phyloP scores from a whole-genome alignment of 345 rosid species.

The Angophora floribunda region DNA sequence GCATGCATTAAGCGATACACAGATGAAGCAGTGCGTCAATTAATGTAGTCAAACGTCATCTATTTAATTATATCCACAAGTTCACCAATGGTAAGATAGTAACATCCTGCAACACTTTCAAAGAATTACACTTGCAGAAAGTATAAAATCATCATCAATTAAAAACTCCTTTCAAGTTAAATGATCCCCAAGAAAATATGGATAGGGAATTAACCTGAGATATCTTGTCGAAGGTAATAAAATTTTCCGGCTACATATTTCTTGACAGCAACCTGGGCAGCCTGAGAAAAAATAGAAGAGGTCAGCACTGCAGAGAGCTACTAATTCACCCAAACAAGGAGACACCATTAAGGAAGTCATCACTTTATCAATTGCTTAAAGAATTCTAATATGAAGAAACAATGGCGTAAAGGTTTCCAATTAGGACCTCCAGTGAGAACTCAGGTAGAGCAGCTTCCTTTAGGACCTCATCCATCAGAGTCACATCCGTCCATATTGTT shows the following conservation, averaged over 20 bases:
- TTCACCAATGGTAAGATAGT: neutral
- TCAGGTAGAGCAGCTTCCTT: conserved; percentile 72
- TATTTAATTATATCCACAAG: neutral
- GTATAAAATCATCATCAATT: neutral
- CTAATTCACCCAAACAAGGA: conserved; percentile 6
- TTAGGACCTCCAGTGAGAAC: conserved; percentile 56
- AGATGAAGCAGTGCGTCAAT: neutral
- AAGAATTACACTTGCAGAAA: neutral
- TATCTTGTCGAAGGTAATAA: conserved; percentile 64
- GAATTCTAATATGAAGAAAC: neutral
- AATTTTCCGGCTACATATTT: conserved; percentile 53
- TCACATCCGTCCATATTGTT: conserved; percentile 81
- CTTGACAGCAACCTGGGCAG: conserved; percentile 58
- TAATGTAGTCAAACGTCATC: neutral
- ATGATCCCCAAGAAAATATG: neutral
- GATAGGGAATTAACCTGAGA: conserved; percentile 52
- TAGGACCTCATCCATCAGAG: conserved; percentile 74
- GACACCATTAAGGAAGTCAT: neutral
- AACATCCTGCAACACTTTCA: neutral
- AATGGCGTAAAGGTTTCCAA: neutral
- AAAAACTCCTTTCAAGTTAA: neutral
- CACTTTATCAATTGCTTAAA: neutral
- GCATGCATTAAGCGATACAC: neutral
- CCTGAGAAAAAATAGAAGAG: conserved; percentile 45
- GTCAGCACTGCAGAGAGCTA: neutral